phyloP scores from a whole-genome alignment of 495 filamentous ascomycete species.

The Jackrogersella minutella region DNA sequence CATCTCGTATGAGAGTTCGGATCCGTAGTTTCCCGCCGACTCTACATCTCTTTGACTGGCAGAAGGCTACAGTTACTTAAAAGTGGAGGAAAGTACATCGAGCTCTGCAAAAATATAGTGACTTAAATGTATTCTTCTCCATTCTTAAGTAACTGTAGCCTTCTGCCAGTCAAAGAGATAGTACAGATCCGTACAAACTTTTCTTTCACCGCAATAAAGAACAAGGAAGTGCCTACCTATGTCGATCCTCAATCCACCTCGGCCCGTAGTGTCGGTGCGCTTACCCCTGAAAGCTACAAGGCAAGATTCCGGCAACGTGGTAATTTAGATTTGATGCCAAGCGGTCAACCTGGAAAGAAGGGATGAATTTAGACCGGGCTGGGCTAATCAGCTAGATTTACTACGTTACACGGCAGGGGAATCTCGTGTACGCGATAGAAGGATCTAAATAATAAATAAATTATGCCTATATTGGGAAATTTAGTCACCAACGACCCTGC shows the following conservation, averaged over 20 bases:
- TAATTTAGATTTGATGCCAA: conserved; percentile 34
- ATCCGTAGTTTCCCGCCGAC: too few species aligned
- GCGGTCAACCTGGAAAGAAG: conserved; percentile 13
- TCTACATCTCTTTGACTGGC: too few species aligned
- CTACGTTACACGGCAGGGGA: conserved; percentile 29
- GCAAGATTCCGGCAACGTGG: conserved; percentile 14
- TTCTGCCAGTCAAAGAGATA: too few species aligned
- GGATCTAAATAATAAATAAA: conserved; percentile 10
- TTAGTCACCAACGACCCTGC: conserved; percentile 9
- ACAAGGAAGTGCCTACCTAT: too few species aligned
- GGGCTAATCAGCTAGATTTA: conserved; percentile 8
- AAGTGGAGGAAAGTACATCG: too few species aligned
- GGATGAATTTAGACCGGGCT: conserved; percentile 7
- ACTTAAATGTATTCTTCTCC: too few species aligned
- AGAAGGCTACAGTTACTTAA: too few species aligned
- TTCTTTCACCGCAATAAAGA: conserved; percentile 4
- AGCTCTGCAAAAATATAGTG: too few species aligned
- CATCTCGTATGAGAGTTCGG: too few species aligned
- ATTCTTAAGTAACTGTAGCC: too few species aligned
- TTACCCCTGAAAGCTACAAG: not conserved
- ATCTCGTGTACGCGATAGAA: conserved; percentile 10
- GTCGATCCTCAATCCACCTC: conserved; percentile 2
- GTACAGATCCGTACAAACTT: too few species aligned
- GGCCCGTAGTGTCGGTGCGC: conserved; percentile 5
- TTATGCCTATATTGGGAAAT: conserved; percentile 35